Evolutionary conservation across 2,329 filamentous ascomycete species (phyloP), one percentile per base, ranked within the genome.

Genomic region (Fusarium begoniae): DNA sequence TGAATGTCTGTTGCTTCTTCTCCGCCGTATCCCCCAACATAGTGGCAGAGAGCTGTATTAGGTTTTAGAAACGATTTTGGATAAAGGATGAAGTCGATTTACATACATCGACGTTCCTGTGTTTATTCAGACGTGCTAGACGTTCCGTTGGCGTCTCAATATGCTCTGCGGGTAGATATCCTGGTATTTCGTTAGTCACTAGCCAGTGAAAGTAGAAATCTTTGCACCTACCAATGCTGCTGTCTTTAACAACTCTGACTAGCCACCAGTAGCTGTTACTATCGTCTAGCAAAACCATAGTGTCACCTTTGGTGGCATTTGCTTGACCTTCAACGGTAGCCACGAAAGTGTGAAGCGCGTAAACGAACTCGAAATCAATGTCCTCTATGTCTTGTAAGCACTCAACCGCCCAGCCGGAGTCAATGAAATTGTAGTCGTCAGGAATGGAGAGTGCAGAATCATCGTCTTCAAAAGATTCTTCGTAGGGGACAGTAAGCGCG

Each of bases 211-310:
- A 24, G 11, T 40, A n/a, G n/a, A 7, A 28, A 12, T 47, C 8
- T 22, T 28, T 30, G 38, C 44, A 77, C 85, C 65, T 82, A 91
- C 89, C 90, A 82, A 99, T 99, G 81, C 95, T 98, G 82, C 94
- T 97, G 83, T 99, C 96, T 83, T 98, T 98, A 60, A 98, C 95
- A 51, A 99, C 94, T 74, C 96, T 90, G 20, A 99, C 96, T 70
- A 99, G 90, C 96, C 96, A 99, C 96, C 96, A 99, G 83, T 99
- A 99, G 84, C 95, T 98, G 85, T 99, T 99, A 85, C 95, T 98
- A 79, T 99, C 96, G 80, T 99, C 96, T 28, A 99, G 89, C 73
- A 99, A 87, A 61, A 98, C 96, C 96, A 99, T 99, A 20, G 96
- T 98, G 80, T 99, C 96, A 58, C 96, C 96, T 84, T 99, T 99